Percentiles rank a stretch among this genome's conserved stretches.
phyloP scores from a whole-genome alignment of 805 yeast species.

The Priceomyces carsonii region DNA sequence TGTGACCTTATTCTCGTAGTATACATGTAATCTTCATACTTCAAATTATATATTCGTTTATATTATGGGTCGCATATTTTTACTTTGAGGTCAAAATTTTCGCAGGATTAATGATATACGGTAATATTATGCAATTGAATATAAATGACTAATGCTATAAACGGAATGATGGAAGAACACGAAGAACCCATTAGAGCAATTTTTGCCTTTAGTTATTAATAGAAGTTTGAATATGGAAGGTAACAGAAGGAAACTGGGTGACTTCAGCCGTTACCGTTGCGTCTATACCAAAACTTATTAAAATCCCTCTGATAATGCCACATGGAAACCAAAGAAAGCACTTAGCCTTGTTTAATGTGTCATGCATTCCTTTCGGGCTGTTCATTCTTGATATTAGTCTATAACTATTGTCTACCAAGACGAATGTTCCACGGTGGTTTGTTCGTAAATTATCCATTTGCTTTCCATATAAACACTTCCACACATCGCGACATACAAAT shows the following conservation, averaged over 20 bases:
- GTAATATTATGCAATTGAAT: no score
- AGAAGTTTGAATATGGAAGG: slow-evolving; percentile 67
- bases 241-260: slow-evolving; percentile 61
- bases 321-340: slow-evolving; percentile 69
- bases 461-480: slow-evolving; percentile 78
- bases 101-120: no score
- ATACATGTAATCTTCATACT: no score
- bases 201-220: slow-evolving; percentile 28
- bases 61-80: no score
- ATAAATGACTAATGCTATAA: no score
- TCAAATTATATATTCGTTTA: no score
- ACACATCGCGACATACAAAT: slow-evolving; percentile 87
- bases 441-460: slow-evolving; percentile 92
- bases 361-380: slow-evolving; percentile 43
- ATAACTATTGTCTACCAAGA: slow-evolving; percentile 69
- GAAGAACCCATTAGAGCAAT: no score
- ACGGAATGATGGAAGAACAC: no score
- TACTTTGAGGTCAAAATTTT: no score
- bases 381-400: slow-evolving; percentile 53
- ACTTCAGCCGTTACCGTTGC: slow-evolving; percentile 67
- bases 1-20: no score
- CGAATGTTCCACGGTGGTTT: slow-evolving; percentile 85
- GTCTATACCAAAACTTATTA: slow-evolving; percentile 67
- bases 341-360: slow-evolving; percentile 45
- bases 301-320: slow-evolving; percentile 73